Base-by-base conservation (phyloP, 2,329 filamentous ascomycete species). In the Colletotrichum costaricense region DNA sequence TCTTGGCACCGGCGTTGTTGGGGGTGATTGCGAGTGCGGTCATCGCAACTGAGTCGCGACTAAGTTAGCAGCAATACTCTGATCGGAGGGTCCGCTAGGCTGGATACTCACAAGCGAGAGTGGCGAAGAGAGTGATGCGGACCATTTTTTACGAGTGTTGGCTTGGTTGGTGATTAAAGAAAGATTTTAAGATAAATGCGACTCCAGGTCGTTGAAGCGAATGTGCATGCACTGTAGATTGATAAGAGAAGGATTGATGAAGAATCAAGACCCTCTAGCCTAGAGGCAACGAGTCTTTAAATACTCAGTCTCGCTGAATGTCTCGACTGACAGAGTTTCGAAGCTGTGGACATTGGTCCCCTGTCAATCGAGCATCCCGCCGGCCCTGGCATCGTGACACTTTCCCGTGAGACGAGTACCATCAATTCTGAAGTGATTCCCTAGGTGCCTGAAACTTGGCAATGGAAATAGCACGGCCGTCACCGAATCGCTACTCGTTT, bases 71-170 rank as follows among this genome's bases (percentile, higher is more conserved):
- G 7, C 26, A 30, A 28, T 11, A 7, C 14, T 11, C 24, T 19
- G 9, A 49, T 54, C 19, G 2, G 4, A 14, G 22, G 30, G 19
- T n/a, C 11, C 46, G 62, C 2, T 16, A 24, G 16, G 11, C 12
- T 5, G 2, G 16, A 2, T 19, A 78, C 78, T 75, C 76, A 81
- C 79, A 76, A 56, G 77, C 74, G 38, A 79, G 63, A 63, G 77
- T 54, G 60, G 78, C 62, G 66, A 76, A 72, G 56, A 77, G 62
- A 58, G 76, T 68, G 65, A 80, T 70, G 73, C 74, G 78, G 70
- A 80, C 77, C 76, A 79, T 79, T 63, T 54, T 54, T 64, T 42
- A 38, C 52, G 57, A 24, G 19, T 54, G 16, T 24, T 42, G 14
- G 7, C 19, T 3, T 26, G 14, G 1, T 12, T 30, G 33, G 12